phyloP scores from a whole-genome alignment of 2,329 filamentous ascomycete genomes.

The Pseudomassariella vexata region DNA sequence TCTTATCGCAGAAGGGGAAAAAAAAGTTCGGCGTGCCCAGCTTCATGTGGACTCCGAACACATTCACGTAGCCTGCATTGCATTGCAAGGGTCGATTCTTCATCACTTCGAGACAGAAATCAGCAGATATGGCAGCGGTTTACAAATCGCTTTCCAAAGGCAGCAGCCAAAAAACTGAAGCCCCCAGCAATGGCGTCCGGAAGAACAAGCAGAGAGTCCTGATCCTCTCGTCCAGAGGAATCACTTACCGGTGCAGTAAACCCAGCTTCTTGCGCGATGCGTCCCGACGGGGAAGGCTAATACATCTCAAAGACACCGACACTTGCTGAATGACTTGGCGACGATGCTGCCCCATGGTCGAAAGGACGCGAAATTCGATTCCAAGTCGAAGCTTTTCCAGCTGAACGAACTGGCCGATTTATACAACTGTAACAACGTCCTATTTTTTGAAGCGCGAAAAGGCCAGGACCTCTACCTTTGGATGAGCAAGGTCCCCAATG shows the following conservation, averaged over 20 bases:
- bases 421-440: conserved; percentile 89
- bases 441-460: conserved; percentile 95
- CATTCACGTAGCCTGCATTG: too few species aligned
- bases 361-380: conserved; percentile 96
- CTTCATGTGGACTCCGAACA: too few species aligned
- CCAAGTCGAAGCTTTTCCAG: conserved; percentile 80
- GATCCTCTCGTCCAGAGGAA: conserved; percentile 86
- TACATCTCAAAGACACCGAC: conserved; percentile 71
- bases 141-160: conserved; percentile 69
- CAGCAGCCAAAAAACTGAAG: conserved; percentile 43
- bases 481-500: conserved; percentile 86
- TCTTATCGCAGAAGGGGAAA: too few species aligned
- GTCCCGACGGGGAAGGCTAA: too few species aligned
- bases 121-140: conserved; percentile 72
- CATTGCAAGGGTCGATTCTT: too few species aligned
- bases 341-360: conserved; percentile 84
- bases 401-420: conserved; percentile 71
- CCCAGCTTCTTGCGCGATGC: background rate
- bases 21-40: too few species aligned
- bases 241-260: conserved; percentile 70
- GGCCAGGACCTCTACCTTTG: conserved; percentile 91
- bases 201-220: conserved; percentile 74
- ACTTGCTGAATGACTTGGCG: conserved; percentile 84
- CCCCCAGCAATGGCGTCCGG: conserved; percentile 40
- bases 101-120: too few species aligned